Conservation (phyloP, 2,329 filamentous ascomycete species). For the Epichloe baconii region DNA sequence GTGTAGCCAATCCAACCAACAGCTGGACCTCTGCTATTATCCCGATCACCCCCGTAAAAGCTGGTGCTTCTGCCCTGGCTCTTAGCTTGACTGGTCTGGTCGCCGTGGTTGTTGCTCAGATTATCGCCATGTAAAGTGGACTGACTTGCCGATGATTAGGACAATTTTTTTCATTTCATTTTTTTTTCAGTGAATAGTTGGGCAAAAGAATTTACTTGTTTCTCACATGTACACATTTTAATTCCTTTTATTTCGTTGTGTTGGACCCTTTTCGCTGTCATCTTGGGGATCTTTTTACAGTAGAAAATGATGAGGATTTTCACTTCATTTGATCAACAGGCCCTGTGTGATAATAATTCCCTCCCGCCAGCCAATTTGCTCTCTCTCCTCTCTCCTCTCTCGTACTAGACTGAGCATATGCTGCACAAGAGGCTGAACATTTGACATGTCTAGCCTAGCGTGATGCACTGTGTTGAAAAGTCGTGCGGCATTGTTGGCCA, state of each 20-base stretch:
- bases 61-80: constrained; percentile 27
- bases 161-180: too few relatives aligned
- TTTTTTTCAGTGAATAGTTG: not conserved
- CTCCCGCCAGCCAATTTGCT: too few relatives aligned
- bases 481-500: too few relatives aligned
- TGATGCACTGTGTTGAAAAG: too few relatives aligned
- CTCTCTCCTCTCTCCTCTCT: too few relatives aligned
- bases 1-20: constrained; percentile 10
- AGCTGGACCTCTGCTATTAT: constrained; percentile 6
- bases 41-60: constrained; percentile 28
- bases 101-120: constrained; percentile 15
- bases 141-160: not conserved
- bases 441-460: too few relatives aligned
- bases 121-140: constrained; percentile 15
- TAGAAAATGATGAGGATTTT: too few relatives aligned
- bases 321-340: too few relatives aligned
- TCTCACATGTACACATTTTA: not conserved
- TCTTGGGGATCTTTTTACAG: not conserved
- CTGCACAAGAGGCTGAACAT: too few relatives aligned
- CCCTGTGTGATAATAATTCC: too few relatives aligned
- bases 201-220: not conserved
- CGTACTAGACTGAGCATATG: too few relatives aligned
- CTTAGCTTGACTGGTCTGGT: constrained; percentile 15
- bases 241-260: not conserved
- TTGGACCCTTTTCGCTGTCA: not conserved